Evolutionary conservation across 1,139 yeast genomes (phyloP).

Genomic region (Geotrichum australiense): DNA sequence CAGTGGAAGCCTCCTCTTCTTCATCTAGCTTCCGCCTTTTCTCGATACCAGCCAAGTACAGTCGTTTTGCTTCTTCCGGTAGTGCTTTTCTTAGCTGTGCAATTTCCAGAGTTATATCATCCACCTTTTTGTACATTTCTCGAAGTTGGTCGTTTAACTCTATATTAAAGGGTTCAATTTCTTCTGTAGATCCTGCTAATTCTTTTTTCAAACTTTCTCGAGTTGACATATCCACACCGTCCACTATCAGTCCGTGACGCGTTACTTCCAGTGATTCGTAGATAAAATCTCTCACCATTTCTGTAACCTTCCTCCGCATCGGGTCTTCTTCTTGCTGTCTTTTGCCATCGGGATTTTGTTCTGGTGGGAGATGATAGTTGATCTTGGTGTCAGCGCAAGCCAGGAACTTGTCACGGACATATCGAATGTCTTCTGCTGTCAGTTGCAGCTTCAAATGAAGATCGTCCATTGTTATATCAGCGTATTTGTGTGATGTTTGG

Average conservation of each 20-base stretch:
- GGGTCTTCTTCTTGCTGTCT: slow-evolving; percentile 38
- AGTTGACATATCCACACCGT: slow-evolving; percentile 30
- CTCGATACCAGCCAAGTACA: too few relatives aligned
- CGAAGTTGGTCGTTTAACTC: slow-evolving; percentile 47
- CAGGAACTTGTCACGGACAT: slow-evolving; percentile 41
- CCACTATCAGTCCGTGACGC: slow-evolving; percentile 45
- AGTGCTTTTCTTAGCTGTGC: slow-evolving; percentile 43
- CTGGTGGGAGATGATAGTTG: slow-evolving; percentile 42
- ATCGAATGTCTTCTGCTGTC: slow-evolving; percentile 41
- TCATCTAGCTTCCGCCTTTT: too few relatives aligned
- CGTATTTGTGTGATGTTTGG: too few relatives aligned
- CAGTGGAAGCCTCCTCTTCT: too few relatives aligned
- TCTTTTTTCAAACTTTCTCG: slow-evolving; percentile 11
- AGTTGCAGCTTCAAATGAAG: slow-evolving; percentile 15
- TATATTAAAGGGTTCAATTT: slow-evolving; percentile 53
- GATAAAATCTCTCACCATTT: slow-evolving; percentile 41
- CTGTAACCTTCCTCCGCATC: slow-evolving; percentile 41
- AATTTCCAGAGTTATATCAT: slow-evolving; percentile 45
- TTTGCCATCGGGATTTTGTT: slow-evolving; percentile 23
- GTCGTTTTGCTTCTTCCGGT: slow-evolving; percentile 39
- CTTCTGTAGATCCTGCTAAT: slow-evolving; percentile 15
- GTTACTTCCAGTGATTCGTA: slow-evolving; percentile 48
- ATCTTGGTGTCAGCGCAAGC: slow-evolving; percentile 40
- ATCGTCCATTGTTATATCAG: slow-evolving; percentile 16
- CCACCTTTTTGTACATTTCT: slow-evolving; percentile 43